A percentile compares a stretch with the other conserved stretches of the same genome.
phyloP scores from a whole-genome alignment of 2,329 filamentous ascomycete species.

The Ophiostoma himal-ulmi region DNA sequence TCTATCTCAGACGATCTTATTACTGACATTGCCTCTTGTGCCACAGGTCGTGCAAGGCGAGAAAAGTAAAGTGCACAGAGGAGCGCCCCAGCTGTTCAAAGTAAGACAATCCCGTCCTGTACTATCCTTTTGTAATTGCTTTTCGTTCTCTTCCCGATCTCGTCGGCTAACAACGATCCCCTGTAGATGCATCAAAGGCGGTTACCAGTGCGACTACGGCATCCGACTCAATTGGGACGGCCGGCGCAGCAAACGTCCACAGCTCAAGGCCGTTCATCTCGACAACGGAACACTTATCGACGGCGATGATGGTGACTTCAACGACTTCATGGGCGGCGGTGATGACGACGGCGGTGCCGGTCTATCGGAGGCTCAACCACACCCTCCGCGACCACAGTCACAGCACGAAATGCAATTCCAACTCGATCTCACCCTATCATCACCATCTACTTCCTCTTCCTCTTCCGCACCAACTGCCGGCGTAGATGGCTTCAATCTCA shows the following conservation, averaged over 20 bases:
- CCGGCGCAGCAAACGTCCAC: conserved; percentile 54
- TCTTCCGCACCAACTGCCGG: conserved; percentile 3
- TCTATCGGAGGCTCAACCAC: background rate
- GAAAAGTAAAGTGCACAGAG: conserved; percentile 71
- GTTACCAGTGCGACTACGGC: conserved; percentile 72
- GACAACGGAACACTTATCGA: conserved; percentile 15
- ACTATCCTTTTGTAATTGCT: background rate
- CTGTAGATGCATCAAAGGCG: conserved; percentile 58
- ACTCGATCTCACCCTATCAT: conserved; percentile 13
- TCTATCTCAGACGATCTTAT: background rate
- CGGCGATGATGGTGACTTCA: conserved; percentile 20
- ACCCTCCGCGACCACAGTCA: conserved; percentile 16
- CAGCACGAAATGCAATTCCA: conserved; percentile 19
- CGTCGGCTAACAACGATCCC: background rate
- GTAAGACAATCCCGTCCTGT: conserved; percentile 32
- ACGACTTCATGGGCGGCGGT: conserved; percentile 8
- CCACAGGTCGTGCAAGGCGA: conserved; percentile 67
- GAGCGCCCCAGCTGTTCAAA: conserved; percentile 67
- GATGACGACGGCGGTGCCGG: background rate
- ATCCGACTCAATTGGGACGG: conserved; percentile 78
- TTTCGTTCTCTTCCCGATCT: background rate
- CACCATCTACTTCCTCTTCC: conserved; percentile 17
- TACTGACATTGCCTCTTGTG: background rate
- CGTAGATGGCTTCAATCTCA: conserved; percentile 7
- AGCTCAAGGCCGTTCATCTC: conserved; percentile 32